Conservation (phyloP, 1,284 basidiomycete genomes). For the Naganishia liquefaciens region DNA sequence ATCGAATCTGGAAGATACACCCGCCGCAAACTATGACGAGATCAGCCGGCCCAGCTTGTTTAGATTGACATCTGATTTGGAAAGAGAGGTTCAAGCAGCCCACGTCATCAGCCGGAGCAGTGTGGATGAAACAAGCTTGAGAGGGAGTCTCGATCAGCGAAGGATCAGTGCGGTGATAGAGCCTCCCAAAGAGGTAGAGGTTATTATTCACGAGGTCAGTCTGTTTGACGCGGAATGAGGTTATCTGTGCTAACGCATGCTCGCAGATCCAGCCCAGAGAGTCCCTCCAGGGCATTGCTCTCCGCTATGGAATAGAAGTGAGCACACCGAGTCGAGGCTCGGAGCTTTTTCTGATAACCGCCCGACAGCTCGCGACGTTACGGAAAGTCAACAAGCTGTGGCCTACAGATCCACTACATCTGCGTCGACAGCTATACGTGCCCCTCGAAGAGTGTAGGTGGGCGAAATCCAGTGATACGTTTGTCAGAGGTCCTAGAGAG, state of each 20-base stretch:
- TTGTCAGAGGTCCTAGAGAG: slow-evolving; percentile 48
- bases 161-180: slow-evolving; percentile 38
- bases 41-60: slow-evolving; percentile 40
- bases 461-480: slow-evolving; percentile 45
- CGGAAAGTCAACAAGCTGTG: slow-evolving; percentile 85
- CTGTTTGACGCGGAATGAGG: background rate
- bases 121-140: slow-evolving; percentile 35
- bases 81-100: slow-evolving; percentile 46
- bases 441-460: slow-evolving; percentile 59
- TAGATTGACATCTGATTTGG: slow-evolving; percentile 47
- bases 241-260: background rate
- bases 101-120: slow-evolving; percentile 40
- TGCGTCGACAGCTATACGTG: slow-evolving; percentile 77
- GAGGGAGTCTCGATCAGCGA: slow-evolving; percentile 43
- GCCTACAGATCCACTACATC: slow-evolving; percentile 83
- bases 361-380: slow-evolving; percentile 63
- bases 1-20: background rate
- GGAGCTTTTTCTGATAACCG: background rate
- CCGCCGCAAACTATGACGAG: slow-evolving; percentile 9
- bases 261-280: slow-evolving; percentile 67
- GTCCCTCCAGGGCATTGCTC: slow-evolving; percentile 76
- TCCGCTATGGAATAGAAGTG: slow-evolving; percentile 81
- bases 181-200: slow-evolving; percentile 44
- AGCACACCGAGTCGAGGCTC: background rate
- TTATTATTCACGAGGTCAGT: slow-evolving; percentile 55